phyloP scores from a whole-genome alignment of 1,284 basidiomycete species.

The Butyriboletus appendiculatus region DNA sequence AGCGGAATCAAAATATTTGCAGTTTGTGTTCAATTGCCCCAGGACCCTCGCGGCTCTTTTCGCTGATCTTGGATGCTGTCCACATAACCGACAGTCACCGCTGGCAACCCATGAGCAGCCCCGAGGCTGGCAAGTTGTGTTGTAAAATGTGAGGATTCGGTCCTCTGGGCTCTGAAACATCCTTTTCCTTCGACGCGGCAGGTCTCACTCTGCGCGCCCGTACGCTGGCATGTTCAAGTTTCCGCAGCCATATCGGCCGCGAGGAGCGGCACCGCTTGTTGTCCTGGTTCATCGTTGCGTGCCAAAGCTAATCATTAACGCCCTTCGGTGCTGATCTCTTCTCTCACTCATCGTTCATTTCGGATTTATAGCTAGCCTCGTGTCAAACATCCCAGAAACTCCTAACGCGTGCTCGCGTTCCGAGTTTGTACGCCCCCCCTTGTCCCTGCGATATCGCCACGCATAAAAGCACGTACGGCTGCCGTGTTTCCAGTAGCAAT shows the following conservation, averaged over 20 bases:
- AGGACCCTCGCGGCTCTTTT: conserved; percentile 4
- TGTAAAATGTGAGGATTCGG: conserved; percentile 28
- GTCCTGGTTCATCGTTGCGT: conserved; percentile 30
- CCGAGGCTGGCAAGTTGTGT: conserved; percentile 3
- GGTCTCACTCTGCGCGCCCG: conserved; percentile 8
- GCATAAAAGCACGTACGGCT: conserved; percentile 33
- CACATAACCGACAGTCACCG: conserved; percentile 17
- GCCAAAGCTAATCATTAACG: conserved; percentile 36
- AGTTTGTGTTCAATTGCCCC: conserved; percentile 12
- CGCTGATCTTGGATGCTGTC: conserved; percentile 28
- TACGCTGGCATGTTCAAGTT: conserved; percentile 8
- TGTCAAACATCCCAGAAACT: conserved; percentile 31
- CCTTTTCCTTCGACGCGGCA: conserved; percentile 2
- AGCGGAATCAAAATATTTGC: conserved; percentile 33
- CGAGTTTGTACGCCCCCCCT: conserved; percentile 30
- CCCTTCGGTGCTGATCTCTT: conserved; percentile 37
- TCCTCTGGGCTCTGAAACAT: conserved; percentile 12
- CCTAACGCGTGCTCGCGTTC: conserved; percentile 34
- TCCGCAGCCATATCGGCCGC: conserved; percentile 22
- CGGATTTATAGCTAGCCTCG: conserved; percentile 39
- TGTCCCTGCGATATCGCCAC: conserved; percentile 32
- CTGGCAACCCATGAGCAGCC: conserved; percentile 12
- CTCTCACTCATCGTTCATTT: conserved; percentile 37
- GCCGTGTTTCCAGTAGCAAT: conserved; percentile 17
- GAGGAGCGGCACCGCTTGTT: conserved; percentile 30